phyloP scores from a whole-genome alignment of 306 rosid genomes.

The Dryas alaskensis region DNA sequence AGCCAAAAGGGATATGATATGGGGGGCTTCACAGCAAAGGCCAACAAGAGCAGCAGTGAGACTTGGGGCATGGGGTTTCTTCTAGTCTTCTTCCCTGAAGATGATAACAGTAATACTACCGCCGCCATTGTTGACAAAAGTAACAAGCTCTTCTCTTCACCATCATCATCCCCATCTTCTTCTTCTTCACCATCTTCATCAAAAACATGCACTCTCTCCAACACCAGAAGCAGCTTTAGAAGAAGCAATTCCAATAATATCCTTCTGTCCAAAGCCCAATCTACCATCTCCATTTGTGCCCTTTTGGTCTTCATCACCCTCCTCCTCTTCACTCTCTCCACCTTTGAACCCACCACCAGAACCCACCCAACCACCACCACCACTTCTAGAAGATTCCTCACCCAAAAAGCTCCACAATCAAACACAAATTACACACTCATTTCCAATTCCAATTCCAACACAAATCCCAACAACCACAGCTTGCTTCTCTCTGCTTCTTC shows the following conservation, averaged over 20 bases:
- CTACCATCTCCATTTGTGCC: slow-evolving; percentile 72
- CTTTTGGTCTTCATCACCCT: slow-evolving; percentile 70
- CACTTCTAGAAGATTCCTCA: slow-evolving; percentile 34
- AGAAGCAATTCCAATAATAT: slow-evolving; percentile 31
- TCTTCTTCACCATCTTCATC: slow-evolving; percentile 24
- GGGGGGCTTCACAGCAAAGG: slow-evolving; percentile 35
- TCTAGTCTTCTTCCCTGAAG: slow-evolving; percentile 67
- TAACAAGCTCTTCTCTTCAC: slow-evolving; percentile 29
- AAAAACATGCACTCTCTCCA: not conserved
- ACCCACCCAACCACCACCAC: slow-evolving; percentile 5
- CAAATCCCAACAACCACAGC: slow-evolving; percentile 7
- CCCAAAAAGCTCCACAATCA: slow-evolving; percentile 6
- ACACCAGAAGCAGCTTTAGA: slow-evolving; percentile 11
- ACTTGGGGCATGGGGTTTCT: slow-evolving; percentile 65
- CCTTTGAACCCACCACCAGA: slow-evolving; percentile 56
- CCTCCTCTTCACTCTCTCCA: slow-evolving; percentile 80
- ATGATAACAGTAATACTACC: slow-evolving; percentile 22
- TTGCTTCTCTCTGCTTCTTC: not conserved
- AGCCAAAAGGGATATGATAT: not conserved
- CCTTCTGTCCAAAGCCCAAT: slow-evolving; percentile 57
- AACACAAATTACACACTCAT: not conserved
- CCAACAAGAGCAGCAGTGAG: slow-evolving; percentile 13
- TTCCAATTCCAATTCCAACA: not conserved
- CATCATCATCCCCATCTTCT: slow-evolving; percentile 3
- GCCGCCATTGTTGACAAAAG: slow-evolving; percentile 34